Evolutionary conservation across 2,329 filamentous ascomycete species (phyloP), one percentile per base, ranked within the genome.

Genomic region (Cadophora luteo-olivacea): DNA sequence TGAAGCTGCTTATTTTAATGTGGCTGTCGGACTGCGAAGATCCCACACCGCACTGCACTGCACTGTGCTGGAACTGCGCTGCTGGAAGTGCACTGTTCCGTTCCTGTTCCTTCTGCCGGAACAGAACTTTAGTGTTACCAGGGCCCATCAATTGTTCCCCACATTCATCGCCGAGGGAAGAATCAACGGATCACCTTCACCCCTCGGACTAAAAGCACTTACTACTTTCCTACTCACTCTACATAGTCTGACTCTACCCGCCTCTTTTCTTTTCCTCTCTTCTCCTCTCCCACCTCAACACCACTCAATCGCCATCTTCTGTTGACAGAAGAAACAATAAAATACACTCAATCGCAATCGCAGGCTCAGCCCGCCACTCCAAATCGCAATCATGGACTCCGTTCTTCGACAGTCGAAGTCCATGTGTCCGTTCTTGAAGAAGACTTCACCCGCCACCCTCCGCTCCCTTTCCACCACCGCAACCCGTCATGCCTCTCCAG

Each of bases 391-490:
- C 78, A 99, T 99, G 96, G 96, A 99, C 86, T 88, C 92, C 77
- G 90, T 97, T 76, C 89, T 98, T 77, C 93, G 93, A 81, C 94
- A 98, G 83, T 97, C 94, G 80, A 94, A 94, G 86, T 89, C 92
- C 79, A 92, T 99, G 90, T 99, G 96, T 84, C 96, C 96, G 66
- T 99, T 99, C 84, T 86, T 99, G 81, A 95, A 94, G 86, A 93
- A 94, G 83, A 95, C 96, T 45, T 95, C 94, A 48, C 93, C 95
- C 75, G 91, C 94, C 75, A 94, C 94, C 67, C 89, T 99, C 72
- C 94, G 96, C 75, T 92, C 94, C 68, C 88, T 99, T 78, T 97
- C 92, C 61, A 93, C 91, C 69, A 86, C 82, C 78, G 52, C 29
- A 29, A 87, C 82, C 78, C 86, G 84, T 75, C 72, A 76, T 45